These are phyloP conservation scores for Solanum corneliomulleri DNA, from an alignment of 257 asterid species.

Conservation along the genomic window DNA sequence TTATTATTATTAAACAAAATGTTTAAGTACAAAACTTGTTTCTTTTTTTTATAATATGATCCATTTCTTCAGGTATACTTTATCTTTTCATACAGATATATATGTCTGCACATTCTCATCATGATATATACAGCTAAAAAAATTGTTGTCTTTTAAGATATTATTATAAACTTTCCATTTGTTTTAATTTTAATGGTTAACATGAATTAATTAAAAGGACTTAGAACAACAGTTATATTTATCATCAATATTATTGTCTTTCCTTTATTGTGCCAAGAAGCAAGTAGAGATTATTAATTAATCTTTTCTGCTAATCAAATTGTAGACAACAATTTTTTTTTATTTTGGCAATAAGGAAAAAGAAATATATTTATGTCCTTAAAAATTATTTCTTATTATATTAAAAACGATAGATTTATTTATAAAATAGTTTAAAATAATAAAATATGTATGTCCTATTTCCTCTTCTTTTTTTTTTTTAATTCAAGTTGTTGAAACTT, in stretches of 20 bases:
- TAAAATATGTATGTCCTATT: neutral
- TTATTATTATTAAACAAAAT: neutral
- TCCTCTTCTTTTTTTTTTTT: neutral
- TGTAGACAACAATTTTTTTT: neutral
- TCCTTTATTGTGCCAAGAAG: neutral
- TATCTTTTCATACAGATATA: neutral
- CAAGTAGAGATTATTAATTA: neutral
- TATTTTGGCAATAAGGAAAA: neutral
- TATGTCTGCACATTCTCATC: neutral
- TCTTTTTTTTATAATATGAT: neutral
- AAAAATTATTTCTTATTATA: neutral
- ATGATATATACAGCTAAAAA: neutral
- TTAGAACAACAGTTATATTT: neutral
- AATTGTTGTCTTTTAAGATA: neutral
- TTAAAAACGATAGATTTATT: neutral
- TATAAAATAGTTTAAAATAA: neutral
- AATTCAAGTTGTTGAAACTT: neutral
- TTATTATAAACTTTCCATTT: neutral
- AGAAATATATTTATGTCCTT: neutral
- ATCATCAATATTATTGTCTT: neutral
- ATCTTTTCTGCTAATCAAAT: neutral
- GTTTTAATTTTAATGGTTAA: neutral
- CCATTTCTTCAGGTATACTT: neutral
- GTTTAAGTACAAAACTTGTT: neutral
- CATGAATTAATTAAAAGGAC: neutral